Conservation (phyloP, 2,329 filamentous ascomycete genomes). For the Trichoderma breve region DNA sequence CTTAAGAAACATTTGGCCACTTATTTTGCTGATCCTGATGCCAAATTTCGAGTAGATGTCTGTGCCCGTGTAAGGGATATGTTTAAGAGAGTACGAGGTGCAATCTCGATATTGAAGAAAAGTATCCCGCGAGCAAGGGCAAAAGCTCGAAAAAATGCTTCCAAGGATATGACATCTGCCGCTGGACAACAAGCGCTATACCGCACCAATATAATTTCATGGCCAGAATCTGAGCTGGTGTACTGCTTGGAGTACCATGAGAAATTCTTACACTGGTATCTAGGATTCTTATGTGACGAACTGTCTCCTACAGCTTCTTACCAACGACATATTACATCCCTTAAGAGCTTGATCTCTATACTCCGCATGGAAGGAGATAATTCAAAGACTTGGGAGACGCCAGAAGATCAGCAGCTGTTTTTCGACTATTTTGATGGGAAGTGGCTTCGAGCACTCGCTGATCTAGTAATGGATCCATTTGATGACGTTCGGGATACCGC, state of each 20-base stretch:
- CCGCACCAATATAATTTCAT: conserved; percentile 39
- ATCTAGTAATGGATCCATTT: conserved; percentile 84
- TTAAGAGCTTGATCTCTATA: conserved; percentile 69
- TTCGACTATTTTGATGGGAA: conserved; percentile 45
- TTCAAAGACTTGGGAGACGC: conserved; percentile 39
- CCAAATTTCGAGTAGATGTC: conserved; percentile 80
- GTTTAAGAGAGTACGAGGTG: conserved; percentile 69
- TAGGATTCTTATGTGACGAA: conserved; percentile 69
- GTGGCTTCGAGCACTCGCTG: conserved; percentile 65
- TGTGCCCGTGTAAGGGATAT: conserved; percentile 72
- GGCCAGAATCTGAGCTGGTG: conserved; percentile 38
- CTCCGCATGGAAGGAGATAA: conserved; percentile 66
- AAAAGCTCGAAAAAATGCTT: conserved; percentile 36
- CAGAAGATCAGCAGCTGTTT: conserved; percentile 40
- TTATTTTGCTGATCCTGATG: conserved; percentile 80
- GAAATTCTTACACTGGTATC: conserved; percentile 71
- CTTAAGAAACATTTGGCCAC: conserved; percentile 65
- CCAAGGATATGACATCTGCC: conserved; percentile 21
- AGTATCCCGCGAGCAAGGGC: conserved; percentile 39
- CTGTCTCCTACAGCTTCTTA: conserved; percentile 82
- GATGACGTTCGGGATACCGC: conserved; percentile 77
- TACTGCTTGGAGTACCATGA: conserved; percentile 51
- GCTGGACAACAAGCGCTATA: conserved; percentile 35
- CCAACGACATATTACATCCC: conserved; percentile 78
- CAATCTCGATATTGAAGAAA: conserved; percentile 56